A percentile compares a stretch with the other conserved stretches of the same genome.
These are phyloP conservation scores for Craterostigma plantagineum DNA, from an alignment of 257 asterid genomes.

Conservation along the genomic window DNA sequence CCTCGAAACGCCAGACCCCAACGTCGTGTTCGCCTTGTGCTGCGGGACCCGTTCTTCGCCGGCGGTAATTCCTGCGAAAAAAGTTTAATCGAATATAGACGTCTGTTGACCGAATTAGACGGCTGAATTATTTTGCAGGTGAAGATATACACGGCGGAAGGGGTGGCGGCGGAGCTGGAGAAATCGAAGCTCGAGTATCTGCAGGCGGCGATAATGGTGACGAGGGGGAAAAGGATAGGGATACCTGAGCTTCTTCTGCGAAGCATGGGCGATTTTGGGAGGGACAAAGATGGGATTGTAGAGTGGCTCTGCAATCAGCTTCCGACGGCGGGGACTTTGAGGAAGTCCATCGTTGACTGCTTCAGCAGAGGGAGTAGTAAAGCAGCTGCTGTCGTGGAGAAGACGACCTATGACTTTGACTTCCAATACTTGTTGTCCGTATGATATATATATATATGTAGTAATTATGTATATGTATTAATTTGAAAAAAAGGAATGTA, in stretches of 20 bases:
- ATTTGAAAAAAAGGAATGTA: no score
- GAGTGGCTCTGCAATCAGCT: conserved; percentile 74
- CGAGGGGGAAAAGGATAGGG: conserved; percentile 29
- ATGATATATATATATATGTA: neutral
- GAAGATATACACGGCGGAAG: conserved; percentile 66
- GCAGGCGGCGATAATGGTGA: conserved; percentile 68
- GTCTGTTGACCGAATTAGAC: no score
- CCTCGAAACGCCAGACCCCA: conserved; percentile 54
- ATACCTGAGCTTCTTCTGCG: conserved; percentile 61
- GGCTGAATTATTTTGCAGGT: conserved; percentile 24
- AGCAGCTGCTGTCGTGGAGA: conserved; percentile 40
- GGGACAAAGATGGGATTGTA: conserved; percentile 33
- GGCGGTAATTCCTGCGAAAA: conserved; percentile 27
- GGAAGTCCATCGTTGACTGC: conserved; percentile 67
- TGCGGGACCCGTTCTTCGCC: conserved; percentile 91
- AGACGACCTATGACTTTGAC: conserved; percentile 66
- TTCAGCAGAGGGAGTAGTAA: conserved; percentile 32
- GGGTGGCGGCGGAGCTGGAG: conserved; percentile 50
- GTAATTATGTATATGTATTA: no score
- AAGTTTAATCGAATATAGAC: no score
- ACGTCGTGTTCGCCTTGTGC: conserved; percentile 68
- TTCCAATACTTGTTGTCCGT: conserved; percentile 47
- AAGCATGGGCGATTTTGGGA: conserved; percentile 46
- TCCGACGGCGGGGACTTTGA: conserved; percentile 56
- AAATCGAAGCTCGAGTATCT: conserved; percentile 61